Conservation (phyloP, 2,329 filamentous ascomycete species). For the Talaromyces sp. region DNA sequence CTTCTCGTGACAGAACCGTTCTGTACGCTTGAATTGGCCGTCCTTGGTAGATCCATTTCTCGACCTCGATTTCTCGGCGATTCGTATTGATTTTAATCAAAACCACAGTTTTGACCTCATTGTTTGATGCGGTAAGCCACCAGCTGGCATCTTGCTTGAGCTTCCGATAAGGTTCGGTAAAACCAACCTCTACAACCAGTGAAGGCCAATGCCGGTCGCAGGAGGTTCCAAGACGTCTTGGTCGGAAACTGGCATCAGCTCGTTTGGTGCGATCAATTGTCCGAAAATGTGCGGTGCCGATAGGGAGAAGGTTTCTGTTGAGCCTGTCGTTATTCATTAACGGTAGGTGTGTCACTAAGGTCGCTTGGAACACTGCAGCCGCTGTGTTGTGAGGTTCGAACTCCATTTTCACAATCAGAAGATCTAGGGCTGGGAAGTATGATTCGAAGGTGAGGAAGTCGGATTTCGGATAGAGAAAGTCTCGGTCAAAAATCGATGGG, state of each 20-base stretch:
- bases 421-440: neutral
- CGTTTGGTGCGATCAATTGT: neutral
- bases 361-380: neutral
- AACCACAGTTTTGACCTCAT: neutral
- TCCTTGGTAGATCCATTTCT: neutral
- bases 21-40: neutral
- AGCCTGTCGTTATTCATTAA: neutral
- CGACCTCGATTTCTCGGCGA: neutral
- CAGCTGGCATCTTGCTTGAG: neutral
- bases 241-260: neutral
- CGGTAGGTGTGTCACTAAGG: neutral
- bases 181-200: neutral
- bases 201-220: neutral
- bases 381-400: neutral
- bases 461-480: neutral
- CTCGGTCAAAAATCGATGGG: neutral
- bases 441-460: neutral
- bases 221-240: neutral
- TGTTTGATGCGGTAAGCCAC: neutral
- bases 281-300: neutral
- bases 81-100: neutral
- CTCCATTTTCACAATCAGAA: conserved; percentile 1
- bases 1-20: neutral
- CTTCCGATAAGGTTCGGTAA: neutral
- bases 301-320: neutral